These are phyloP conservation scores for Auriculariales sp. DNA, from an alignment of 768 basidiomycete species.

Conservation along the genomic window DNA sequence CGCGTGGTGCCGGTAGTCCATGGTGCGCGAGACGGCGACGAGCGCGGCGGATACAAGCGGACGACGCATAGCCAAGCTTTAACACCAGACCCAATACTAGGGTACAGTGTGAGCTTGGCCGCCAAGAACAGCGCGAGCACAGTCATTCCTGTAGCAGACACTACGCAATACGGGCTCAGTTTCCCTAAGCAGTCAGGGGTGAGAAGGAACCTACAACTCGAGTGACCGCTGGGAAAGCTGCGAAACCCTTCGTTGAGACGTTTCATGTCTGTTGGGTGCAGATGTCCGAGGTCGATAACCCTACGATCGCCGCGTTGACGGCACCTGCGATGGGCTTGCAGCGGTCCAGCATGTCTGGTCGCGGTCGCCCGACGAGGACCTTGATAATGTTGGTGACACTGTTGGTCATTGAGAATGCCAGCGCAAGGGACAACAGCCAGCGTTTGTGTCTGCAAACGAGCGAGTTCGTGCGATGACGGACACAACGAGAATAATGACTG, in stretches of 20 bases:
- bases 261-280: constrained; percentile 59
- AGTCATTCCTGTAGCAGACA: constrained; percentile 86
- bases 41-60: constrained; percentile 69
- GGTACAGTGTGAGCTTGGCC: constrained; percentile 86
- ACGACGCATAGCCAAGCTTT: constrained; percentile 76
- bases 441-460: not conserved
- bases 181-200: not conserved
- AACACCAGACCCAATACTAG: constrained; percentile 55
- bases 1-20: constrained; percentile 92
- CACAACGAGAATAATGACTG: constrained; percentile 1
- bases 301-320: constrained; percentile 46
- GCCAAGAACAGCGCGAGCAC: constrained; percentile 81
- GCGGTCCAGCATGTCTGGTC: constrained; percentile 62
- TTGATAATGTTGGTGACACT: constrained; percentile 75
- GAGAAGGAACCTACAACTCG: constrained; percentile 44
- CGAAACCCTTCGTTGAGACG: constrained; percentile 73
- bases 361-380: constrained; percentile 69
- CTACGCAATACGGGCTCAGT: constrained; percentile 23
- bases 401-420: constrained; percentile 61
- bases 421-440: too few species aligned
- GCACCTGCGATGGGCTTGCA: constrained; percentile 58
- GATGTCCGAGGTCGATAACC: constrained; percentile 57
- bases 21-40: constrained; percentile 75
- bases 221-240: constrained; percentile 87
- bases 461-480: not conserved